Evolutionary conservation across 2,329 filamentous ascomycete genomes (phyloP), one percentile per base, ranked within the genome.

Genomic region (Alternaria sp.): DNA sequence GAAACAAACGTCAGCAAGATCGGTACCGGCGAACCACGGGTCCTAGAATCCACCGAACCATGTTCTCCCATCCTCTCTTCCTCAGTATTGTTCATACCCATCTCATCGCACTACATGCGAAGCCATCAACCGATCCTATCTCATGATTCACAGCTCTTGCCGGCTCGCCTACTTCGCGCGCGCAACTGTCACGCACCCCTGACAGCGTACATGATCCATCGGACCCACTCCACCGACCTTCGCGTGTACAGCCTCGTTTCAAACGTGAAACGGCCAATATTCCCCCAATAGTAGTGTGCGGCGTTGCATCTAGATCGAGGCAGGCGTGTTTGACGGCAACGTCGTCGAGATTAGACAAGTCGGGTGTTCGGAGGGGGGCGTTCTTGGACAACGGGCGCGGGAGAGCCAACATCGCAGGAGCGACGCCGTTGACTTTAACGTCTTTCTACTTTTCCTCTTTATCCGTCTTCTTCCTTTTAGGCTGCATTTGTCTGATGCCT

Each of bases 191-290:
- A 41, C 41, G 54, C 57, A 34, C 54, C 47, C 53, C 53, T 47
- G 26, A 47, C 57, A 42, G 34, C 41, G 34, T 22, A 22, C 8
- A 26, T 9, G 24, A 32, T 57, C 38, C 32, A 32, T 12, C 6
- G 6, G 41, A 38, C 46, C 57, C 53, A 57, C 51, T 30, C 30
- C 53, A 42, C 28, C 41, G 28, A 38, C 34, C 34, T 48, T 57
- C 46, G 57, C 57, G 56, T 54, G 51, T 20, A 43, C 54, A 54
- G 57, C 47, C 41, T 56, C 47, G 65, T 70, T 67, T 70, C 65
- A 62, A 41, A 65, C 53, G 28, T 68, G 66, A 70, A 69, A 72
- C 68, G 43, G 38, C 12, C 49, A 63, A 62, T 64, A 57, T 56
- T 66, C 61, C 61, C 58, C 68, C 64, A 69, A 67, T 69, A 39